Evolutionary conservation across 768 basidiomycete species (phyloP).

Genomic region (Lentinula guzmanii): DNA sequence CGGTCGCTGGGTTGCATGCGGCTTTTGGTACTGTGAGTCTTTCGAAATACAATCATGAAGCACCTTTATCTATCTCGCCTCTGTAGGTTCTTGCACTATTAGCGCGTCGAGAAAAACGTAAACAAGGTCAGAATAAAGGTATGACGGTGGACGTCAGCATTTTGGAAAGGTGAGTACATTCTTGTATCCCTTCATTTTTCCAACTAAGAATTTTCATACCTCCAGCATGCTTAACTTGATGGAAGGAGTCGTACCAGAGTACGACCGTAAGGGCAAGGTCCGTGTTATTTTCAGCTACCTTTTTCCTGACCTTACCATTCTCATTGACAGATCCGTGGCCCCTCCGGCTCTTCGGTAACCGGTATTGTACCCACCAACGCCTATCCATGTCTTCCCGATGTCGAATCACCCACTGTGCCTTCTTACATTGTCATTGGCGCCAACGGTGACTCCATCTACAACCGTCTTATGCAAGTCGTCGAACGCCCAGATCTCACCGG

Average conservation of each 20-base stretch:
- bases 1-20: constrained; percentile 65
- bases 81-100: constrained; percentile 56
- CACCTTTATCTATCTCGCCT: not conserved
- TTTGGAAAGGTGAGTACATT: constrained; percentile 51
- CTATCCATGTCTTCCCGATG: constrained; percentile 56
- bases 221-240: constrained; percentile 68
- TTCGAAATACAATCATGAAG: not conserved
- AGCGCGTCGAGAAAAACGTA: constrained; percentile 29
- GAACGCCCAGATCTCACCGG: constrained; percentile 55
- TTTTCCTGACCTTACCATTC: not conserved
- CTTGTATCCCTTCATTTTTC: not conserved
- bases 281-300: not conserved
- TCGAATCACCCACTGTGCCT: constrained; percentile 30
- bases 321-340: constrained; percentile 48
- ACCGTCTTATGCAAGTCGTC: constrained; percentile 57
- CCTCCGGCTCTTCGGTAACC: constrained; percentile 70
- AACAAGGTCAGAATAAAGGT: constrained; percentile 26
- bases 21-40: constrained; percentile 64
- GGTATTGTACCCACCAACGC: constrained; percentile 75
- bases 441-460: constrained; percentile 68
- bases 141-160: constrained; percentile 73
- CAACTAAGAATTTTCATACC: not conserved
- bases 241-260: constrained; percentile 75
- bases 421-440: constrained; percentile 67
- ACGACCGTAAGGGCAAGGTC: constrained; percentile 66